Percentiles rank a stretch among this genome's conserved stretches.
Evolutionary conservation across 192 early-diverging fungal genomes (phyloP).

Genomic region (Backusella tarrabulga): DNA sequence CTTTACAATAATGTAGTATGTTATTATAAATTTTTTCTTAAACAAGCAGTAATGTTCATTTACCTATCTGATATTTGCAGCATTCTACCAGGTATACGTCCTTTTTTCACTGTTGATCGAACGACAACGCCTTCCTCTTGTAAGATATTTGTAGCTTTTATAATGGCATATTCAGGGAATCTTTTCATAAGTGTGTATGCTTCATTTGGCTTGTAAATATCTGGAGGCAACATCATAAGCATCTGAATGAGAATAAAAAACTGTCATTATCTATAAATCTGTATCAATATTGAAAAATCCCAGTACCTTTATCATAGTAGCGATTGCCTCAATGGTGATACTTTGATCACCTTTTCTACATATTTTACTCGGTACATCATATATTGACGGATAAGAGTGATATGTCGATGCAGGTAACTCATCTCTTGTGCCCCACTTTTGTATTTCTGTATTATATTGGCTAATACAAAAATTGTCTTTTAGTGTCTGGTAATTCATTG

Average conservation of each 20-base stretch:
- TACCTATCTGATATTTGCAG: not conserved
- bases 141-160: not conserved
- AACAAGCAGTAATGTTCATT: not conserved
- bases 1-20: not conserved
- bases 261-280: not conserved
- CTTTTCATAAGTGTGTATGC: slow-evolving; percentile 1
- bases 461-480: not conserved
- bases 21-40: not conserved
- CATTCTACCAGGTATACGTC: not conserved
- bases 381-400: not conserved
- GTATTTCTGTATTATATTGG: not conserved
- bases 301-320: not conserved
- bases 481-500: not conserved
- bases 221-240: not conserved
- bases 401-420: not conserved
- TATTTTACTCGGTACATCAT: not conserved
- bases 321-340: not conserved
- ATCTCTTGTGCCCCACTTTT: not conserved
- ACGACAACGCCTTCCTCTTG: not conserved
- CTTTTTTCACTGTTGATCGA: not conserved
- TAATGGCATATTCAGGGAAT: not conserved
- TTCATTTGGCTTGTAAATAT: not conserved
- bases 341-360: not conserved
- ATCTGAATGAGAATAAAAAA: not conserved
- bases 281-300: not conserved